Evolutionary conservation across 345 rosid species (phyloP).

Genomic region (Rhodomyrtus tomentosa): DNA sequence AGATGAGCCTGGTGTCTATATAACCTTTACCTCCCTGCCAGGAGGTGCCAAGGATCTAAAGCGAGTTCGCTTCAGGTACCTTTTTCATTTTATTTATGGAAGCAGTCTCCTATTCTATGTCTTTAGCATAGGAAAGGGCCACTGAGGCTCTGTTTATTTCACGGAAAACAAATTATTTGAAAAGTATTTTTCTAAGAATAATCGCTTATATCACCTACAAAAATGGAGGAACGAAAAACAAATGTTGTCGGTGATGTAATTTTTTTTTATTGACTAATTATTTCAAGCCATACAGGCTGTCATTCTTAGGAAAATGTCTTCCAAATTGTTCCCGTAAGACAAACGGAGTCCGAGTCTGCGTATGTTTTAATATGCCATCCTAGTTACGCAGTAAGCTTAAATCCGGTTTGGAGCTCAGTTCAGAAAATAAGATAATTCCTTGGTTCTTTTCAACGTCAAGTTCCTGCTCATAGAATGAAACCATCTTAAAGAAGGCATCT

Average conservation of each 20-base stretch:
- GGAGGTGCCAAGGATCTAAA: slow-evolving; percentile 93
- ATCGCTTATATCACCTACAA: too few species aligned
- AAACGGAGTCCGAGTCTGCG: neutral
- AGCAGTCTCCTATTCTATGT: neutral
- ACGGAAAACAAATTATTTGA: too few species aligned
- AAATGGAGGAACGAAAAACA: too few species aligned
- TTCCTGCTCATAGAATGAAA: neutral
- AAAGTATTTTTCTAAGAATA: too few species aligned
- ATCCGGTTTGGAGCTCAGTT: neutral
- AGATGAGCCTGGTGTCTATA: slow-evolving; percentile 94
- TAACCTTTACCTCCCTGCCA: slow-evolving; percentile 75
- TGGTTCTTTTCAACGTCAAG: neutral
- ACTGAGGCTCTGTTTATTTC: neutral
- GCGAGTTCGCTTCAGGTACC: slow-evolving; percentile 97
- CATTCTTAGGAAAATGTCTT: too few species aligned
- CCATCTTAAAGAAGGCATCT: neutral
- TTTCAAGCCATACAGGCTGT: too few species aligned
- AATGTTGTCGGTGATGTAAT: too few species aligned
- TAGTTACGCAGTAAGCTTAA: neutral
- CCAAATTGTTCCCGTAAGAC: too few species aligned
- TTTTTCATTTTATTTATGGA: neutral
- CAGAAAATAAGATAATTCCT: neutral
- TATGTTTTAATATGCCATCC: neutral
- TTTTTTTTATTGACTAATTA: too few species aligned
- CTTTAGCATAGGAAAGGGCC: neutral